Evolutionary conservation across 306 rosid species (phyloP).

Genomic region (Purshia tridentata): DNA sequence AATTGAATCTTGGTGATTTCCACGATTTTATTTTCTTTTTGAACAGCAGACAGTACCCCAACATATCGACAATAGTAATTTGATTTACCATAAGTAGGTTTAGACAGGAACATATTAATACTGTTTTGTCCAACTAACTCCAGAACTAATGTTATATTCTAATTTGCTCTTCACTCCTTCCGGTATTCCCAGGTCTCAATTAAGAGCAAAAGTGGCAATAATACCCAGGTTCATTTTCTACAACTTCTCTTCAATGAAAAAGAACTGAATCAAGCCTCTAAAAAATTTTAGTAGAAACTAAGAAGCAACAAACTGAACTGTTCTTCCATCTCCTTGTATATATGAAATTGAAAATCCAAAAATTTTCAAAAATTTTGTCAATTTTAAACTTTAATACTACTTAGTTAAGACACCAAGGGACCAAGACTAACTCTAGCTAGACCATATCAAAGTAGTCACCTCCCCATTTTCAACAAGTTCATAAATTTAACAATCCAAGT

Average conservation of each 20-base stretch:
- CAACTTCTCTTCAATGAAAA: background rate
- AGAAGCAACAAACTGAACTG: background rate
- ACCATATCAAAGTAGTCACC: background rate
- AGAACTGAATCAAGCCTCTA: background rate
- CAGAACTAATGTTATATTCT: background rate
- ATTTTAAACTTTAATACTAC: background rate
- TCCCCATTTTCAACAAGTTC: background rate
- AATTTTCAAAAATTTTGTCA: background rate
- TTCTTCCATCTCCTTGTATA: background rate
- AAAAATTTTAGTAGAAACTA: background rate
- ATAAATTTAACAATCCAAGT: background rate
- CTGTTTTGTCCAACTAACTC: background rate
- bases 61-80: background rate
- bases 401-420: background rate
- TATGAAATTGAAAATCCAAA: background rate
- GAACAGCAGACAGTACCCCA: background rate
- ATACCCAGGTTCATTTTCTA: background rate
- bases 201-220: background rate
- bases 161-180: background rate
- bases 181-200: background rate
- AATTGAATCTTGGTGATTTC: background rate
- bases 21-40: background rate
- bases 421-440: background rate
- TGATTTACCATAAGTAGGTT: background rate
- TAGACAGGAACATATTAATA: background rate